phyloP scores from a whole-genome alignment of 345 rosid species.

The Crucihimalaya himalaica region DNA sequence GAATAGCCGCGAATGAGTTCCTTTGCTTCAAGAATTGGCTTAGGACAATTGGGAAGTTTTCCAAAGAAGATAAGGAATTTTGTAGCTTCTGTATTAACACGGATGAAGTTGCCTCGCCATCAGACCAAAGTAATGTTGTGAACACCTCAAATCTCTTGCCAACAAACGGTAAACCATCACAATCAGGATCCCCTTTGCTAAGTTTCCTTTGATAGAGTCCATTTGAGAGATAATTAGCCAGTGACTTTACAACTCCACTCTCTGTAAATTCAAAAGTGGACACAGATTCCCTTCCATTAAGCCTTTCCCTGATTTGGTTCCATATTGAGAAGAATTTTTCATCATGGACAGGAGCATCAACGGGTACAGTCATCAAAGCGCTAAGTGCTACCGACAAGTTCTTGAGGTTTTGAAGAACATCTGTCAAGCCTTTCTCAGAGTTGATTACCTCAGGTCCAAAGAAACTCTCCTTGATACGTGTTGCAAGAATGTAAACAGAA shows the following conservation, averaged over 20 bases:
- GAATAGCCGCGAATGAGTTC: constrained; percentile 66
- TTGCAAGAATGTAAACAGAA: constrained; percentile 66
- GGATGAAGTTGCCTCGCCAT: constrained; percentile 56
- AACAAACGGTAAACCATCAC: constrained; percentile 39
- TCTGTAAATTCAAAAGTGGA: constrained; percentile 91
- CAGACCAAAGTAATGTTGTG: constrained; percentile 57
- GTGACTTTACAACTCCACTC: constrained; percentile 81
- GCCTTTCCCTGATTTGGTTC: constrained; percentile 58
- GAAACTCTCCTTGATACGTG: constrained; percentile 58
- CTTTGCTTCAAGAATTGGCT: constrained; percentile 58
- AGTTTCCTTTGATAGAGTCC: constrained; percentile 54
- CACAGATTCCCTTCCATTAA: constrained; percentile 76
- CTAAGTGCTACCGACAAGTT: constrained; percentile 58
- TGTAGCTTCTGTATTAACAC: constrained; percentile 67
- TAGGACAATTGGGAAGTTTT: constrained; percentile 72
- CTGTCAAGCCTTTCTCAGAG: constrained; percentile 73
- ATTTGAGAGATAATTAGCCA: constrained; percentile 65
- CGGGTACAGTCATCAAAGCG: constrained; percentile 48
- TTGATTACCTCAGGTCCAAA: constrained; percentile 57
- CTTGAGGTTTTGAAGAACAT: constrained; percentile 77
- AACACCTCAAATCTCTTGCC: constrained; percentile 73
- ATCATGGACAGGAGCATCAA: constrained; percentile 44
- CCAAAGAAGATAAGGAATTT: constrained; percentile 75
- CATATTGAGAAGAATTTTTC: constrained; percentile 55
- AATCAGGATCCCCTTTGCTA: constrained; percentile 37